phyloP scores from a whole-genome alignment of 2,329 filamentous ascomycete genomes.

The Akanthomyces uredinophilus region DNA sequence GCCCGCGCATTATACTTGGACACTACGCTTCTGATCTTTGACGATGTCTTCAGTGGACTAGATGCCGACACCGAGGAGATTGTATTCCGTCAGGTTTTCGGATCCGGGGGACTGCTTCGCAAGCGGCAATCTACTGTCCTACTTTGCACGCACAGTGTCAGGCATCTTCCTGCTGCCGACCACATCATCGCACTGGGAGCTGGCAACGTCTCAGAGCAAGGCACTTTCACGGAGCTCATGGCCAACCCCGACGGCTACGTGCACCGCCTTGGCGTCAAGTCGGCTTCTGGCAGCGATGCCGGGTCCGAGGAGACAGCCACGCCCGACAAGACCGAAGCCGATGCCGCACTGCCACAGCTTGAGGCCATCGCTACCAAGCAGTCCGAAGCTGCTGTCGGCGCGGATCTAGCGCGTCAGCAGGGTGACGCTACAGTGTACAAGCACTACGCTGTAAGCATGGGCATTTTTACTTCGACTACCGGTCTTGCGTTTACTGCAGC shows the following conservation, averaged over 20 bases:
- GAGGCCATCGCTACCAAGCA: not conserved
- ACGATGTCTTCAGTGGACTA: slow-evolving; percentile 33
- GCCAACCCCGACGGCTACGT: slow-evolving; percentile 33
- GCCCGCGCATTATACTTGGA: slow-evolving; percentile 30
- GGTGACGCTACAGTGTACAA: slow-evolving; percentile 21
- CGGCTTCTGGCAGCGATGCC: not conserved
- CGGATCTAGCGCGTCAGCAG: not conserved
- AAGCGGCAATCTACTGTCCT: slow-evolving; percentile 35
- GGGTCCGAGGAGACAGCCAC: not conserved
- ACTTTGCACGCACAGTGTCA: slow-evolving; percentile 32
- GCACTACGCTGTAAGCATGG: slow-evolving; percentile 30
- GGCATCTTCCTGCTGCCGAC: slow-evolving; percentile 33
- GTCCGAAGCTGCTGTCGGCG: not conserved
- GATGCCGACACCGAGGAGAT: slow-evolving; percentile 28
- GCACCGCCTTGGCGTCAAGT: slow-evolving; percentile 31
- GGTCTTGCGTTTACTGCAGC: slow-evolving; percentile 20
- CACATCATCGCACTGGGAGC: slow-evolving; percentile 42
- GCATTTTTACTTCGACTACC: slow-evolving; percentile 16
- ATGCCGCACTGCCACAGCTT: not conserved
- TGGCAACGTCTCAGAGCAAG: slow-evolving; percentile 37
- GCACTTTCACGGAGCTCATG: slow-evolving; percentile 23
- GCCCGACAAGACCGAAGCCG: not conserved
- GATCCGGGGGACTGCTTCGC: slow-evolving; percentile 28
- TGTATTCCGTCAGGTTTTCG: slow-evolving; percentile 10
- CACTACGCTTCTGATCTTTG: slow-evolving; percentile 27